A percentile compares a stretch with the other conserved stretches of the same genome.
Conservation (phyloP, 352 stramenopile genomes). For the Phytopythium delawarense region DNA sequence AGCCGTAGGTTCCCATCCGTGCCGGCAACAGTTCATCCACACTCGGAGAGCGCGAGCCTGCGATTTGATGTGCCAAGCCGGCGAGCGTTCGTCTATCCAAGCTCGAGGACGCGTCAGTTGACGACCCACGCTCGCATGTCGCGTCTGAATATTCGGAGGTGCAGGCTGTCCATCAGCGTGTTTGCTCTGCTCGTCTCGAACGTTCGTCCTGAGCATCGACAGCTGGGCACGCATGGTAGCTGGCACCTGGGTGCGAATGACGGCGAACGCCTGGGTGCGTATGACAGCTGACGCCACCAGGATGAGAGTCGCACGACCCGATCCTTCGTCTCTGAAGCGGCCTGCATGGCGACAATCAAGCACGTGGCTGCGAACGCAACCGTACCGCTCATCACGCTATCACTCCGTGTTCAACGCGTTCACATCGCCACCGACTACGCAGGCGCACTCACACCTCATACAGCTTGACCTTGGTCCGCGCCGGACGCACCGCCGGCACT, state of each 20-base stretch:
- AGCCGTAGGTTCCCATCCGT: too few relatives aligned
- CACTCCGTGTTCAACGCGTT: neutral
- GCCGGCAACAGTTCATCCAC: too few relatives aligned
- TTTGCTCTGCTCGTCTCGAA: neutral
- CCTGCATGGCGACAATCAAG: too few relatives aligned
- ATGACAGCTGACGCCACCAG: neutral
- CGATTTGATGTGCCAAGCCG: neutral
- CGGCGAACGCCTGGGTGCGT: too few relatives aligned
- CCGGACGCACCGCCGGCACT: neutral
- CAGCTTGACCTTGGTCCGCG: constrained; percentile 7
- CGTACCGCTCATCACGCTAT: neutral
- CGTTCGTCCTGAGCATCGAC: neutral
- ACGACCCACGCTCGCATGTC: neutral
- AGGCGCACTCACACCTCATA: constrained; percentile 1
- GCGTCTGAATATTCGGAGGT: neutral
- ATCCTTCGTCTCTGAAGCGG: neutral
- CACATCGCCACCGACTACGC: neutral
- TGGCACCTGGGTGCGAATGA: neutral
- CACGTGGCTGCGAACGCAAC: neutral
- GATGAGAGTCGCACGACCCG: neutral
- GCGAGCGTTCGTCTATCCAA: neutral
- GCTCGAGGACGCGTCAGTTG: neutral
- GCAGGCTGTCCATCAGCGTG: neutral
- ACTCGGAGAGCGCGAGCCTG: too few relatives aligned
- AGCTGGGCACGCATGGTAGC: neutral